These are phyloP conservation scores for Pythium brachiatum DNA, from an alignment of 352 stramenopile genomes.

Conservation along the genomic window DNA sequence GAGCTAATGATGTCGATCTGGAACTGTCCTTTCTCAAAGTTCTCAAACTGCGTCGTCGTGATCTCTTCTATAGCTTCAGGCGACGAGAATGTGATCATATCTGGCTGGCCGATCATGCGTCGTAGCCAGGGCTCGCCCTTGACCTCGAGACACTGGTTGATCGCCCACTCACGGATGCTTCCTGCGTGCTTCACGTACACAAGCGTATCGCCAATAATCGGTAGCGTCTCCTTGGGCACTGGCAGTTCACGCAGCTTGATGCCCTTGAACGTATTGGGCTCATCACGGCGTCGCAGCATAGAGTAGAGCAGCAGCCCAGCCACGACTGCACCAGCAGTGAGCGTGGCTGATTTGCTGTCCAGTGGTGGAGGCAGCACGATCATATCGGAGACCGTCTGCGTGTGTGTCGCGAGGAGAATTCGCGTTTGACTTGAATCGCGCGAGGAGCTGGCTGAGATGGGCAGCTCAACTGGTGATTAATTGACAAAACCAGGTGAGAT, in stretches of 20 bases:
- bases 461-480: too few species aligned
- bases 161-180: conserved; percentile 4
- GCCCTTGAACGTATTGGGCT: neutral
- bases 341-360: neutral
- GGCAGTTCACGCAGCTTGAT: conserved; percentile 11
- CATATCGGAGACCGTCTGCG: neutral
- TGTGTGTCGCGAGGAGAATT: neutral
- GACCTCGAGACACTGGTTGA: conserved; percentile 10
- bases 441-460: neutral
- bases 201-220: conserved; percentile 6
- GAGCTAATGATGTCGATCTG: conserved; percentile 23
- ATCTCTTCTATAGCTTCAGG: conserved; percentile 34
- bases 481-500: neutral
- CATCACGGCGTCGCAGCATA: neutral
- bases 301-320: neutral
- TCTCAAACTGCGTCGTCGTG: conserved; percentile 36
- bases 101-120: conserved; percentile 16
- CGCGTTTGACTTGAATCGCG: neutral
- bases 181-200: neutral
- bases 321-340: neutral
- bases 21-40: conserved; percentile 33
- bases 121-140: conserved; percentile 29
- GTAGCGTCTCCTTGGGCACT: conserved; percentile 2
- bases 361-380: conserved; percentile 7
- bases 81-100: conserved; percentile 24